Evolutionary conservation across 2,329 filamentous ascomycete species (phyloP), one percentile per base, ranked within the genome.

Genomic region (Xenosphaeropsis pyriputrescens): DNA sequence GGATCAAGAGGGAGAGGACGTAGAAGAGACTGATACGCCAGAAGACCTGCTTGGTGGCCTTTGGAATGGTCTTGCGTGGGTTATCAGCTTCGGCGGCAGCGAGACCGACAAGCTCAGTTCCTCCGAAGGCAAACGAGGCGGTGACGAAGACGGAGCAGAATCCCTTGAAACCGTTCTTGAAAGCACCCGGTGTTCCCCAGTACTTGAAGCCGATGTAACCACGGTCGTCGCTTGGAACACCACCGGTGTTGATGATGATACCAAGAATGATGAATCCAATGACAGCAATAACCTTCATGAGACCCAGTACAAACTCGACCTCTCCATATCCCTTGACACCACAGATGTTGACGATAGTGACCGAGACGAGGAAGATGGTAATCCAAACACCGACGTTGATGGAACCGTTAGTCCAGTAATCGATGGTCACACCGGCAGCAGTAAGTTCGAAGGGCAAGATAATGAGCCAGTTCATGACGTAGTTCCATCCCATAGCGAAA

Each of bases 221-320:
- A 67, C 34, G 74, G n/a, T 45, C 19, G 8, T 45, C 49, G 22
- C 39, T 40, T 18, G 50, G 51, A 17, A 69, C 70, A 37, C 69
- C 73, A 32, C 72, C 73, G 38, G 59, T 62, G 51, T 74, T 65
- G 48, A 77, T 65, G 39, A 76, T 55, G 38, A 78, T 73, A 33
- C 69, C 73, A 18, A 79, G 57, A 45, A 81, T 65, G 51, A 80
- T 79, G 53, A 80, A 79, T 5, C 74, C 75, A 8, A 68, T 58
- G 42, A 74, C 70, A 16, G 75, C 70, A 11, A 58, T 48, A 45
- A 78, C 63, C 53, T 78, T 78, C 51, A 77, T 63, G 40, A 68
- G 57, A 44, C 63, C 64, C 15, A 77, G 64, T 17, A 69, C 41
- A 44, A 75, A 77, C 48, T 78, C 73, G n/a, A 50, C 48, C 75